phyloP scores from a whole-genome alignment of 139 green algal genomes.

The Penium margaritaceum region DNA sequence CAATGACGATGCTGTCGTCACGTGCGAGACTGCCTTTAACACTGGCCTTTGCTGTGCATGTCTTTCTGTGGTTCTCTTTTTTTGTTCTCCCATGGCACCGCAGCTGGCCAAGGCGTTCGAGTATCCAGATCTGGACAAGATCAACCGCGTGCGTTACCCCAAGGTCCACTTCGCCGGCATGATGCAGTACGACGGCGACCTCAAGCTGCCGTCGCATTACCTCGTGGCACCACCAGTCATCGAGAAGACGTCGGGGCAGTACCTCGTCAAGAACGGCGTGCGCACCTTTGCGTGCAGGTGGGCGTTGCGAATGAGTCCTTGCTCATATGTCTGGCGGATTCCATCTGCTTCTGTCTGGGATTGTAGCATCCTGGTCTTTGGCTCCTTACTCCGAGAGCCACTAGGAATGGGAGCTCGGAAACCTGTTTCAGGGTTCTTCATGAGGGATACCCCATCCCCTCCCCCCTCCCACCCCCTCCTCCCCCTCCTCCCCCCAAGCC shows the following conservation, averaged over 20 bases:
- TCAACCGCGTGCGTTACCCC: conserved; percentile 73
- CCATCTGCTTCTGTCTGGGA: too few species aligned
- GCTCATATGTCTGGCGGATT: too few species aligned
- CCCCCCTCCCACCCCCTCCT: not conserved
- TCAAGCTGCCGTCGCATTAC: conserved; percentile 84
- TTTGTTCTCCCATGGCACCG: not conserved
- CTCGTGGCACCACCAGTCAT: conserved; percentile 86
- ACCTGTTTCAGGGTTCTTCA: too few species aligned
- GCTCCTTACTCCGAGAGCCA: too few species aligned
- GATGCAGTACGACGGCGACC: conserved; percentile 96
- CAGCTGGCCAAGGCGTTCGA: conserved; percentile 79
- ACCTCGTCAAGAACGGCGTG: conserved; percentile 75
- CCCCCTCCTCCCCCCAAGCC: not conserved
- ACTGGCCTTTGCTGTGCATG: too few species aligned
- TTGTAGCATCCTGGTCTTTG: too few species aligned
- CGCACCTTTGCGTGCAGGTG: conserved; percentile 83
- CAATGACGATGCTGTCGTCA: too few species aligned
- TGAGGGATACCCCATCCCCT: not conserved
- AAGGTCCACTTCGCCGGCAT: conserved; percentile 77
- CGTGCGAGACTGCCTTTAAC: too few species aligned
- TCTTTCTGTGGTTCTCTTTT: too few species aligned
- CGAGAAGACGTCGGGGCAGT: conserved; percentile 63
- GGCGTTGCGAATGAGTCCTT: too few species aligned
- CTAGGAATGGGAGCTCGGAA: too few species aligned
- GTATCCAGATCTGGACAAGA: conserved; percentile 73